phyloP scores from a whole-genome alignment of 768 basidiomycete species.

The Boletellus ananas region DNA sequence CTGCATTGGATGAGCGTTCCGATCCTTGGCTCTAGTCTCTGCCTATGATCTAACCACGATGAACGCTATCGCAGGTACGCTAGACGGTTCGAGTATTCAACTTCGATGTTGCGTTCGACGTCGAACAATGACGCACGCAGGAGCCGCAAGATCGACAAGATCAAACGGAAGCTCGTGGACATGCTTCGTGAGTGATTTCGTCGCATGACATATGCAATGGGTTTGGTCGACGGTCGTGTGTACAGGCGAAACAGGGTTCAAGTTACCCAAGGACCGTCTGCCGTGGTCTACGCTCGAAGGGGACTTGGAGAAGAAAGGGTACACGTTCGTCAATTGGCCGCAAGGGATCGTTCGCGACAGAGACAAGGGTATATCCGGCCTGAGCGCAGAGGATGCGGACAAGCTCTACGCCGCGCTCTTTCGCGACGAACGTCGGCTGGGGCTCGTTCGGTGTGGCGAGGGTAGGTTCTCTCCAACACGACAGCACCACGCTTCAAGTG shows the following conservation, averaged over 20 bases:
- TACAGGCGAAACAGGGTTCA: neutral
- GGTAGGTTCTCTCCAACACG: neutral
- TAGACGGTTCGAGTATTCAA: neutral
- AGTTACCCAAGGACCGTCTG: neutral
- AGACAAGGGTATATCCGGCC: neutral
- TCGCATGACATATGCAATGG: neutral
- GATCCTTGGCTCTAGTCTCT: too few species aligned
- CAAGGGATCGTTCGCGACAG: neutral
- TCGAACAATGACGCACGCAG: neutral
- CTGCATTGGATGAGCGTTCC: too few species aligned
- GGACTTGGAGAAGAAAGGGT: neutral
- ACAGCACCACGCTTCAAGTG: too few species aligned
- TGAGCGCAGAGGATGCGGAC: neutral
- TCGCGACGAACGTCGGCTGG: neutral
- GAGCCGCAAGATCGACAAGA: neutral
- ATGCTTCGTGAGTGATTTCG: constrained; percentile 9
- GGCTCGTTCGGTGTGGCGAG: neutral
- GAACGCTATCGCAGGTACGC: neutral
- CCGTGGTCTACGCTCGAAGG: constrained; percentile 2
- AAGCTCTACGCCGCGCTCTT: neutral
- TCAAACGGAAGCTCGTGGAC: neutral
- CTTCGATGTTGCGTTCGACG: neutral
- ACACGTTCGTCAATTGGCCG: neutral
- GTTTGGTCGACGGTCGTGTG: neutral
- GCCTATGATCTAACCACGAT: neutral